Conservation (phyloP, 129 eudicot species). For the Apium graveolens region DNA sequence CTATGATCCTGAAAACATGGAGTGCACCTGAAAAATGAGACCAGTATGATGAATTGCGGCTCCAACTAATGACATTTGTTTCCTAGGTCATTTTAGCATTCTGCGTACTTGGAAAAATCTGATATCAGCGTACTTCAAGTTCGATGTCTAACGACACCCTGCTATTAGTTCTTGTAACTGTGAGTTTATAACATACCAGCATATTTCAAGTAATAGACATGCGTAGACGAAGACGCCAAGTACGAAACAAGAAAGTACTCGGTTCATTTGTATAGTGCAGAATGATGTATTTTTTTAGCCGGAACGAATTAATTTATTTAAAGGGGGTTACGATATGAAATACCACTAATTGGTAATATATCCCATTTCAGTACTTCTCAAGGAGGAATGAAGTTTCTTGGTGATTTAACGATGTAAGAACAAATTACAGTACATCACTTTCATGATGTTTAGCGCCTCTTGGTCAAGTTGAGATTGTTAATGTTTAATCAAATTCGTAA, state of each 20-base stretch:
- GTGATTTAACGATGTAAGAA: not conserved
- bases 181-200: no score
- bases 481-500: not conserved
- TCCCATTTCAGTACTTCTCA: not conserved
- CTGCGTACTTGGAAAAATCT: no score
- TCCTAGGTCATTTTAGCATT: not conserved
- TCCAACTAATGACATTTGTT: not conserved
- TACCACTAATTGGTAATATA: not conserved
- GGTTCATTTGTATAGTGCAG: not conserved
- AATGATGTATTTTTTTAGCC: no score
- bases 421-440: not conserved
- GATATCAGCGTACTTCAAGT: no score
- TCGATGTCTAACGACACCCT: no score
- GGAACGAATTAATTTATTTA: not conserved
- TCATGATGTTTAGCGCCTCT: not conserved
- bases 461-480: not conserved
- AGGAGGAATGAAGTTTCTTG: not conserved
- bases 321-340: not conserved
- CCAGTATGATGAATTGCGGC: no score
- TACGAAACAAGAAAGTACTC: not conserved
- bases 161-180: no score
- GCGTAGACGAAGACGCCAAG: no score
- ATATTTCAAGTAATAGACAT: no score
- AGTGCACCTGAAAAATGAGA: not conserved
- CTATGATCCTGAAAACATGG: conserved; percentile 7